Percentiles rank a stretch among this genome's conserved stretches.
Conservation (phyloP, 1,139 yeast species). For the Hyphopichia khmerensis region DNA sequence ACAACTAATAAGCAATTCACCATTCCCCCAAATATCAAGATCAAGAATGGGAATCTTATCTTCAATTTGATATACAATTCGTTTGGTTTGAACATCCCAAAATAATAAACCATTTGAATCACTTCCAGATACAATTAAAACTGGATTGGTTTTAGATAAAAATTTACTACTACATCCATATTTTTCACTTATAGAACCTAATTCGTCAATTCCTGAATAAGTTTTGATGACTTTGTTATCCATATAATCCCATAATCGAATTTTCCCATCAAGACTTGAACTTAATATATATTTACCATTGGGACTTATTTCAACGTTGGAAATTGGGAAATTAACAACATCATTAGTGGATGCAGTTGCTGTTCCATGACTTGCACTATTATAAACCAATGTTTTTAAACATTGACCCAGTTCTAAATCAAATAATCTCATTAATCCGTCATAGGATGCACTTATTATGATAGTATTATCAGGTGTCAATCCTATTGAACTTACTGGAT, state of each 20-base stretch:
- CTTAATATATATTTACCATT: constrained; percentile 81
- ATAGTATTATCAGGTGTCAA: constrained; percentile 79
- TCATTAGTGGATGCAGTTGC: constrained; percentile 59
- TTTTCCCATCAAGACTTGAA: constrained; percentile 75
- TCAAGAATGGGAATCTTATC: constrained; percentile 45
- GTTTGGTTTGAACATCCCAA: constrained; percentile 76
- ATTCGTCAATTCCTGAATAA: constrained; percentile 40
- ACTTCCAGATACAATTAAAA: constrained; percentile 64
- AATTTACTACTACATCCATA: constrained; percentile 52
- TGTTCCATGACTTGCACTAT: constrained; percentile 56
- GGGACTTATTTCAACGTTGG: constrained; percentile 72
- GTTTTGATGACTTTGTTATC: constrained; percentile 77
- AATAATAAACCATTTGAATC: constrained; percentile 58
- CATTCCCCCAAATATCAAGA: constrained; percentile 40
- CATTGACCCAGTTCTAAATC: constrained; percentile 91
- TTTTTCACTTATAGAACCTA: constrained; percentile 37
- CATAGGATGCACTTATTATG: constrained; percentile 84
- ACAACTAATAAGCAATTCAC: constrained; percentile 41
- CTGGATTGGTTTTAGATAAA: constrained; percentile 28
- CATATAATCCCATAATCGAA: constrained; percentile 82
- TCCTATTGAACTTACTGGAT: constrained; percentile 77
- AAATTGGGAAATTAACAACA: constrained; percentile 61
- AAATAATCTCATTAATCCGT: constrained; percentile 85
- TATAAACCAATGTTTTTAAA: constrained; percentile 78
- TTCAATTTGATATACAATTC: constrained; percentile 37